Evolutionary conservation across 176 grass and related monocot species (phyloP).

Genomic region (Tillandsia leiboldiana): DNA sequence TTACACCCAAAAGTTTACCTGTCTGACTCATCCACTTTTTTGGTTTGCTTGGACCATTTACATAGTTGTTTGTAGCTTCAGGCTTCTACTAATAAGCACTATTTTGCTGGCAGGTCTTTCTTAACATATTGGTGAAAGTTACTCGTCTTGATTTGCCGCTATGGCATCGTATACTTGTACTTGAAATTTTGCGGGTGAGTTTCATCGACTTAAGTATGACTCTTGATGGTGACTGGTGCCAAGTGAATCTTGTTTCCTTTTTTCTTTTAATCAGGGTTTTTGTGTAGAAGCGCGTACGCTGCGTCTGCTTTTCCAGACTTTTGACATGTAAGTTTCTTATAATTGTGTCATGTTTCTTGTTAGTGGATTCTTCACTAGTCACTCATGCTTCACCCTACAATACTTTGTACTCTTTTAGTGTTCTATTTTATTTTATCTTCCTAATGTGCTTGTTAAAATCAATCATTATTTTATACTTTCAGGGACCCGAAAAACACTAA

Average conservation of each 20-base stretch:
- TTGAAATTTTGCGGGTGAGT: slow-evolving; percentile 94
- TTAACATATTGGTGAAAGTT: slow-evolving; percentile 97
- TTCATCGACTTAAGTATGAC: slow-evolving; percentile 7
- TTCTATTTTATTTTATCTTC: not conserved
- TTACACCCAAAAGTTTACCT: too few species aligned
- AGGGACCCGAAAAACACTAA: slow-evolving; percentile 93
- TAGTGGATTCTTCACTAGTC: not conserved
- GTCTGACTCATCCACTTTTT: not conserved
- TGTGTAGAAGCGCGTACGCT: slow-evolving; percentile 87
- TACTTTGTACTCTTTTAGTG: not conserved
- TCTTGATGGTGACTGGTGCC: not conserved
- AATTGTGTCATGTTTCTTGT: not conserved
- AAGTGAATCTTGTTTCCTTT: slow-evolving; percentile 13
- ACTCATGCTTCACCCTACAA: not conserved
- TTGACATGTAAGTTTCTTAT: slow-evolving; percentile 65
- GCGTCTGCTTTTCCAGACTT: slow-evolving; percentile 79
- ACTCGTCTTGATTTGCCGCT: slow-evolving; percentile 86
- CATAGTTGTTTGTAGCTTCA: not conserved
- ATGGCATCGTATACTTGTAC: slow-evolving; percentile 97
- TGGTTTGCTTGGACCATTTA: not conserved
- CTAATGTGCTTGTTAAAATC: not conserved
- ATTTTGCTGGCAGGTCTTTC: slow-evolving; percentile 67
- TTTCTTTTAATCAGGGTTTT: slow-evolving; percentile 65
- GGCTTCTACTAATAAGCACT: slow-evolving; percentile 16
- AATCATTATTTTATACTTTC: slow-evolving; percentile 13